phyloP scores from a whole-genome alignment of 2,329 filamentous ascomycete species.

The Myriosclerotinia scirpicola region DNA sequence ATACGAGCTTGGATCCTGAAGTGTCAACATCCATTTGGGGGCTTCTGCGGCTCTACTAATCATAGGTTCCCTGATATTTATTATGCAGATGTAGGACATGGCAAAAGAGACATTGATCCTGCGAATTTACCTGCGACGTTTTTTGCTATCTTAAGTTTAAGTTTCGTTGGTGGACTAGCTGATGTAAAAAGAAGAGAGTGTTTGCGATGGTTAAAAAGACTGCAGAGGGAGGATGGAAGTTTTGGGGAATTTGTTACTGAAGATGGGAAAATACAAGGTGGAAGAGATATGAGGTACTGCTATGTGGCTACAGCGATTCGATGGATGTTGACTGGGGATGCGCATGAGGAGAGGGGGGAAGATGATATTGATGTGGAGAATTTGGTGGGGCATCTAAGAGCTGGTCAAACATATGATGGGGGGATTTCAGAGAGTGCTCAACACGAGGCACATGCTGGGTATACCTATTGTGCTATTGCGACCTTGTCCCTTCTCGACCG shows the following conservation, averaged over 20 bases:
- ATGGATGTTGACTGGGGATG: conserved; percentile 72
- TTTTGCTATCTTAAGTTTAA: conserved; percentile 78
- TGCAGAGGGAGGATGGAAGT: conserved; percentile 84
- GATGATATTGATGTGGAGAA: conserved; percentile 73
- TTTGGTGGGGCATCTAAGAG: conserved; percentile 69
- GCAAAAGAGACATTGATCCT: conserved; percentile 64
- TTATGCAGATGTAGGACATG: conserved; percentile 42
- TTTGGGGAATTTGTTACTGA: conserved; percentile 79
- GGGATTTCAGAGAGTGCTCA: conserved; percentile 40
- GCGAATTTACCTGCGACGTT: conserved; percentile 85
- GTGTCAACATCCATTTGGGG: conserved; percentile 82
- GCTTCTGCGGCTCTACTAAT: conserved; percentile 83
- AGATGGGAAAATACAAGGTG: conserved; percentile 65
- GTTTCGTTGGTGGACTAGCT: conserved; percentile 57
- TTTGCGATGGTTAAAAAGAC: conserved; percentile 68
- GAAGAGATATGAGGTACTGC: conserved; percentile 82
- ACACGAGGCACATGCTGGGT: conserved; percentile 60
- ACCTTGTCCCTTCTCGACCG: conserved; percentile 68
- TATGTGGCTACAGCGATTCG: conserved; percentile 80
- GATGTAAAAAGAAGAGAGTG: conserved; percentile 67
- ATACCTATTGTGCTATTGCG: conserved; percentile 84
- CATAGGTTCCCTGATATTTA: conserved; percentile 48
- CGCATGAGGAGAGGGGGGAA: conserved; percentile 50
- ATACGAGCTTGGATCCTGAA: conserved; percentile 77
- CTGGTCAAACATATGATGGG: conserved; percentile 51